Base-by-base conservation (phyloP, 306 rosid genomes). In the Adenanthera pavonina region DNA sequence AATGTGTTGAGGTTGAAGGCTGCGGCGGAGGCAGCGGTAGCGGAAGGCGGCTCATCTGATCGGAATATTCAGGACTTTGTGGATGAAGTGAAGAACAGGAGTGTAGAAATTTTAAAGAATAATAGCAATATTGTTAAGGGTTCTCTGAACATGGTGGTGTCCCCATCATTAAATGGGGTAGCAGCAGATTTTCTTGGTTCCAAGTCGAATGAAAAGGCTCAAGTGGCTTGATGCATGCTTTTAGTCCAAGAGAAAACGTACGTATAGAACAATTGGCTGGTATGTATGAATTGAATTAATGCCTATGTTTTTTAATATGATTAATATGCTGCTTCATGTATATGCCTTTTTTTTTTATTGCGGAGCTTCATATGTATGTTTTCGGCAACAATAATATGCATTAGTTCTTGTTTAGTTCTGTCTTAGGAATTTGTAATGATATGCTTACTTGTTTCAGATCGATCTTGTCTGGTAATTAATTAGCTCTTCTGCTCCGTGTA, bases 1-100 rank as follows among this genome's bases (percentile, higher is more conserved):
- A 85, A 81, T 1, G 85, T 88, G 5, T 57, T 78, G 77, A 75
- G 69, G 43, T 65, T 86, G 86, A 78, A 84, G 81, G 72, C 8
- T 43, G 85, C 59, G 14, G 90, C 90, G 3, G 81, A 78, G 75
- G 76, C 30, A 41, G 86, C 89, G 0, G 89, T 78, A 82, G 86
- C 74, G 1, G 83, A 85, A 0, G 87, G 89, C 6, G 92, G 92
- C 0, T 87, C 89, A 1, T 86, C 92, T 1, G 74, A 85, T 8
- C 57, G 35, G 75, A 87, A 85, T 57, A 44, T 87, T 15, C 61
- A 43, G 30, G 75, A 73, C 3, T 89, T 89, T 33, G 82, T 80
- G 4, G 78, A 82, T 3, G 89, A 86, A 53, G 66, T 87, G 14
- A 61, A 1, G 52, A 80, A 48, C 53, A 61, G 14, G 4, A 66